Base-by-base conservation (phyloP, 352 stramenopile species). In the Thalassiosira hispida region DNA sequence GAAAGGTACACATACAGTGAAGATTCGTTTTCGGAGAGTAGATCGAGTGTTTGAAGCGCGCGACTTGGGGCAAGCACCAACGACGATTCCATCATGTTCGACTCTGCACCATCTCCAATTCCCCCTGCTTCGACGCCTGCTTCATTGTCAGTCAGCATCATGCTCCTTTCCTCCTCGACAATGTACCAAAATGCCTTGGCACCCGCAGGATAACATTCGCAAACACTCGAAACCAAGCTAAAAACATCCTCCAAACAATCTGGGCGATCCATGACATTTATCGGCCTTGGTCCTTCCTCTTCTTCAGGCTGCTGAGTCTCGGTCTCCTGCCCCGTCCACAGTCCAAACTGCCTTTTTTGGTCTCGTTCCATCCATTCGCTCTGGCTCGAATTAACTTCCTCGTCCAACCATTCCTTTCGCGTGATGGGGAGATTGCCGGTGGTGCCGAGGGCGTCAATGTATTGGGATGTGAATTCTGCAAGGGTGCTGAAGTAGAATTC, bases 171-270 rank as follows among this genome's bases (percentile, higher is more conserved):
- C n/a, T n/a, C n/a, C n/a, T n/a, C n/a, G n/a, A n/a, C n/a, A n/a
- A n/a, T n/a, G 9, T 62, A 47, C 82, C 85, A 93, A 82, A 94
- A 94, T 11, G 57, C 65, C 16, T 69, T 62, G 0, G 85, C 56
- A 44, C 84, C 88, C 18, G 85, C 23, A 12, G 79, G 65, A 64
- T 81, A 79, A 7, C 83, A 53, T 6, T 73, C 67, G 70, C 87
- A 92, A 25, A 94, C 56, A 25, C 51, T 38, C 9, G 75, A 76
- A 11, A 84, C 86, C 20, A 94, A 68, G 0, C 85, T 86, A 56
- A 93, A 81, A 20, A 94, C 63, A 79, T 94, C 89, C 49, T 94
- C 89, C 53, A 94, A 75, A 73, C 87, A 93, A 70, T 94, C 89
- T 0, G 86, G 87, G 18, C 89, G 66, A 73, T 87, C 64, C 69